Evolutionary conservation across 805 yeast genomes (phyloP).

Genomic region (Pichia californica): DNA sequence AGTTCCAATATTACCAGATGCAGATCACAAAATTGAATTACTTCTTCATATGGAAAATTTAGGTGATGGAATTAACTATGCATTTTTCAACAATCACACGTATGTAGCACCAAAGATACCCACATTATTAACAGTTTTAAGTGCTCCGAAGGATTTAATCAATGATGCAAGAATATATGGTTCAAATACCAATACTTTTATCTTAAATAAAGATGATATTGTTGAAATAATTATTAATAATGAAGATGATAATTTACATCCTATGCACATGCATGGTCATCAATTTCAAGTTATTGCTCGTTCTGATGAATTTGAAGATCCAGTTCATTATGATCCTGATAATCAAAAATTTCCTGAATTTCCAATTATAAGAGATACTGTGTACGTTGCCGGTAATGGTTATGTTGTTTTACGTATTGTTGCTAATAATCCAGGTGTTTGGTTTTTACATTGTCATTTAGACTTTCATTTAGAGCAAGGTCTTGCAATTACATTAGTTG

Average conservation of each 20-base stretch:
- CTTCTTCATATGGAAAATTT: constrained; percentile 60
- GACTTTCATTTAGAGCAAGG: constrained; percentile 86
- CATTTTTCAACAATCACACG: constrained; percentile 65
- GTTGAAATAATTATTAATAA: constrained; percentile 77
- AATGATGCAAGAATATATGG: constrained; percentile 64
- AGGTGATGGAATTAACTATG: constrained; percentile 71
- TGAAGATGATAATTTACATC: constrained; percentile 84
- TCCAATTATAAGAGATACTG: constrained; percentile 69
- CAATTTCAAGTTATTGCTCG: constrained; percentile 75
- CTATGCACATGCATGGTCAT: constrained; percentile 95
- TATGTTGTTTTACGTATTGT: constrained; percentile 62
- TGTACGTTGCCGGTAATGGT: constrained; percentile 60
- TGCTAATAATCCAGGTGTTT: constrained; percentile 87
- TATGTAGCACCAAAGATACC: constrained; percentile 67
- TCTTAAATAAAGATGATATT: constrained; percentile 54
- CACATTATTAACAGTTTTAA: constrained; percentile 54
- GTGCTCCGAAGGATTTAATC: constrained; percentile 49
- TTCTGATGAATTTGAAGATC: constrained; percentile 49
- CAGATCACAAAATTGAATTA: constrained; percentile 56
- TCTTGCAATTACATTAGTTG: constrained; percentile 62
- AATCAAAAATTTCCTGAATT: constrained; percentile 42
- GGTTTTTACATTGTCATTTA: constrained; percentile 91
- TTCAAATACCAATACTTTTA: constrained; percentile 55
- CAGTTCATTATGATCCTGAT: constrained; percentile 45
- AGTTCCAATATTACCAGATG: constrained; percentile 42